Evolutionary conservation across 768 basidiomycete genomes (phyloP).

Genomic region (Melanogaster broomeanus): DNA sequence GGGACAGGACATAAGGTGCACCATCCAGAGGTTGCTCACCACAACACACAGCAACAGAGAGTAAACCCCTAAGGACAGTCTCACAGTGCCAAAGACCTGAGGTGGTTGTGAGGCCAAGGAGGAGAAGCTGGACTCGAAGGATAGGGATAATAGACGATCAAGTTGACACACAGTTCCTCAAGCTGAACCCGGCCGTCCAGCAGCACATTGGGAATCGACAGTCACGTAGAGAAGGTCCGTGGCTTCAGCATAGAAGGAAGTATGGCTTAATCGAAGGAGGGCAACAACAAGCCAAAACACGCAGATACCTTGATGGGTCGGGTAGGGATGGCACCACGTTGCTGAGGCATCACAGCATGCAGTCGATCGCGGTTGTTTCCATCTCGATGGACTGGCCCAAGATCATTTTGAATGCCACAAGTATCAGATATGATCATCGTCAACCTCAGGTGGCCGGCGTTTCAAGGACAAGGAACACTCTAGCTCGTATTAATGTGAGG

Average conservation of each 20-base stretch:
- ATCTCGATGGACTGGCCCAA: conserved; percentile 66
- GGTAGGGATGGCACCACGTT: conserved; percentile 73
- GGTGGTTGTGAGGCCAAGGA: conserved; percentile 71
- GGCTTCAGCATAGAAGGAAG: conserved; percentile 70
- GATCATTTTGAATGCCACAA: conserved; percentile 80
- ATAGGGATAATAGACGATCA: conserved; percentile 70
- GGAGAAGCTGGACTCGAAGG: conserved; percentile 77
- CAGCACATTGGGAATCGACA: conserved; percentile 58
- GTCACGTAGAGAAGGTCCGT: conserved; percentile 65
- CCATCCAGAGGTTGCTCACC: conserved; percentile 39
- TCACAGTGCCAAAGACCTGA: conserved; percentile 66
- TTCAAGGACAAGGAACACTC: conserved; percentile 83
- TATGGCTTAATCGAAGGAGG: conserved; percentile 77
- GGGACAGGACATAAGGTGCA: conserved; percentile 45
- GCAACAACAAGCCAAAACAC: conserved; percentile 91
- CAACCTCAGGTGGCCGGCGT: conserved; percentile 84
- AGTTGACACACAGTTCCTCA: conserved; percentile 73
- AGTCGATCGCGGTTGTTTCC: conserved; percentile 72
- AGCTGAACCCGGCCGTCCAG: conserved; percentile 64
- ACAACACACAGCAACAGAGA: conserved; percentile 60
- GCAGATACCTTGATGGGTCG: conserved; percentile 69
- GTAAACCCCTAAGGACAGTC: conserved; percentile 59
- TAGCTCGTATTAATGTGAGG: conserved; percentile 83
- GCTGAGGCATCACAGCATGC: conserved; percentile 87
- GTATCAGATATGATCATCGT: conserved; percentile 93